phyloP scores from a whole-genome alignment of 2,329 filamentous ascomycete species.

The Fusarium globosum region DNA sequence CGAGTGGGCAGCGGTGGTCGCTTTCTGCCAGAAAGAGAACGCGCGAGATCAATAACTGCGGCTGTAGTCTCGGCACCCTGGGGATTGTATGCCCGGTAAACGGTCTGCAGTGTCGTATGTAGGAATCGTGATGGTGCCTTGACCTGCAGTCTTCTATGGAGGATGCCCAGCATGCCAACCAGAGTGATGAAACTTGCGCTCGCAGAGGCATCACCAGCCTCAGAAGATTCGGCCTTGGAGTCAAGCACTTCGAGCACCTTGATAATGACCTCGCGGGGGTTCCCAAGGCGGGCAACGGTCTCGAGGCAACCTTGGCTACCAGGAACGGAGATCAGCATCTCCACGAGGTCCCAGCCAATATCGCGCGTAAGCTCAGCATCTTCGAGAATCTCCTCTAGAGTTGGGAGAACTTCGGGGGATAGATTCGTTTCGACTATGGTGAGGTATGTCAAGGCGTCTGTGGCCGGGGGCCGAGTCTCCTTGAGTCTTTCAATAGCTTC shows the following conservation, averaged over 20 bases:
- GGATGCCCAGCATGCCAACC: constrained; percentile 76
- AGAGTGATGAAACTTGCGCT: constrained; percentile 72
- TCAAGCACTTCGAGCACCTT: constrained; percentile 81
- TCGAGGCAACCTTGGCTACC: constrained; percentile 77
- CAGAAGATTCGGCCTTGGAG: constrained; percentile 54
- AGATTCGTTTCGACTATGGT: constrained; percentile 82
- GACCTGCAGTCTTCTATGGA: constrained; percentile 80
- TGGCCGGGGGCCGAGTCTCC: constrained; percentile 62
- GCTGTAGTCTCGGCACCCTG: constrained; percentile 75
- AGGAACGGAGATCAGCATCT: constrained; percentile 75
- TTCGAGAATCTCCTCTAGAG: constrained; percentile 75
- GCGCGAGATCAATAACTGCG: constrained; percentile 76
- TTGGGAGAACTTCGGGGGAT: constrained; percentile 72
- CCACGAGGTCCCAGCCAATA: constrained; percentile 87
- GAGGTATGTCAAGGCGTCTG: constrained; percentile 80
- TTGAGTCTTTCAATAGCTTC: constrained; percentile 59
- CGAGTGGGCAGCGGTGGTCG: constrained; percentile 71
- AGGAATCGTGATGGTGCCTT: constrained; percentile 83
- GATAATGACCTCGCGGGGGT: constrained; percentile 83
- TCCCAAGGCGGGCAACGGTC: constrained; percentile 80
- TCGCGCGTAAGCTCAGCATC: constrained; percentile 76
- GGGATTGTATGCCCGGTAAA: constrained; percentile 73
- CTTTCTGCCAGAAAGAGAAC: constrained; percentile 74
- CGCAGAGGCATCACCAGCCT: constrained; percentile 50
- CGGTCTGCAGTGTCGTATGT: constrained; percentile 78